Conservation (phyloP, 2,329 filamentous ascomycete species). For the Neurospora sp. region DNA sequence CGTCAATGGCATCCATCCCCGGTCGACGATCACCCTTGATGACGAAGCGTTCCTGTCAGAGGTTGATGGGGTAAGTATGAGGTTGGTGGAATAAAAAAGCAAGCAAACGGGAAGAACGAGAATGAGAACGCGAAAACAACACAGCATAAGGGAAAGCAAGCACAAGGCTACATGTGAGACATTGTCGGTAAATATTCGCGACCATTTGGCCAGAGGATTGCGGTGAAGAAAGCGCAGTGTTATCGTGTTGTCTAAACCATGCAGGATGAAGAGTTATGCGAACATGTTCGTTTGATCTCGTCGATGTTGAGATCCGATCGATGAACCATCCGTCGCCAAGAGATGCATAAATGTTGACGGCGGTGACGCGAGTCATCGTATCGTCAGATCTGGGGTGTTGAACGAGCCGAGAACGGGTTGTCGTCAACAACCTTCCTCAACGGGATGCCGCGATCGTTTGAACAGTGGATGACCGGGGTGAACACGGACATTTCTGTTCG, state of each 20-base stretch:
- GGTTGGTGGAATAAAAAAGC: not conserved
- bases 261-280: not conserved
- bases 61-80: not conserved
- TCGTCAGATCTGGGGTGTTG: not conserved
- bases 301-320: not conserved
- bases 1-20: not conserved
- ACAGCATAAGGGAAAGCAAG: not conserved
- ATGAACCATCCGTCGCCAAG: not conserved
- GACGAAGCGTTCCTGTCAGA: not conserved
- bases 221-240: not conserved
- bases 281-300: not conserved
- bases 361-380: not conserved
- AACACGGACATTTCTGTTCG: not conserved
- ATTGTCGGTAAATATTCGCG: not conserved
- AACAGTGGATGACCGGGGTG: not conserved
- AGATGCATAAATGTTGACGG: not conserved
- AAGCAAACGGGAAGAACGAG: not conserved
- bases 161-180: not conserved
- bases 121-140: no score
- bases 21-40: not conserved
- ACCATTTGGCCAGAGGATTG: not conserved
- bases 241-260: not conserved
- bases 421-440: not conserved
- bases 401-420: not conserved
- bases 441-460: not conserved